These are phyloP conservation scores for Cystobasidium sp. DNA, from an alignment of 1,284 basidiomycete species.

Conservation along the genomic window DNA sequence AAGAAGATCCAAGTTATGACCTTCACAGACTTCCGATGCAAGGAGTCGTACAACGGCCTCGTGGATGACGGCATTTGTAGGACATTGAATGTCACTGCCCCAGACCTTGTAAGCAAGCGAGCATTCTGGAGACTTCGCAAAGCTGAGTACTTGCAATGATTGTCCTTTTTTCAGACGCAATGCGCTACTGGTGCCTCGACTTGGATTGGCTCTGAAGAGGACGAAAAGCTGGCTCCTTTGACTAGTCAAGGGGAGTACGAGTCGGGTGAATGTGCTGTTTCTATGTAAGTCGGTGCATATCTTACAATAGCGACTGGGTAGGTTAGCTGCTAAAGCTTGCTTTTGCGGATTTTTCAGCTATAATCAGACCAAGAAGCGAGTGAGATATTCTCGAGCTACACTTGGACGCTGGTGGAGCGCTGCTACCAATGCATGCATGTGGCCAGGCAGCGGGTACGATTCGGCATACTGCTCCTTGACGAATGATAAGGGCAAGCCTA, in stretches of 20 bases:
- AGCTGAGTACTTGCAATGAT: no score
- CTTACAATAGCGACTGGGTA: not conserved
- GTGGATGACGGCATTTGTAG: conserved; percentile 16
- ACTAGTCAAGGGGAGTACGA: conserved; percentile 8
- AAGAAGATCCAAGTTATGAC: not conserved
- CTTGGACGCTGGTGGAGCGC: conserved; percentile 20
- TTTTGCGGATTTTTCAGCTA: no score
- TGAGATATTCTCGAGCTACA: conserved; percentile 10
- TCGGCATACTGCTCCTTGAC: conserved; percentile 24
- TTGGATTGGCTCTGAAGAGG: conserved; percentile 15
- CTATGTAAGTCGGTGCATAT: no score
- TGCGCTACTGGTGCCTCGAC: conserved; percentile 1
- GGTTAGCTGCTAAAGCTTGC: no score
- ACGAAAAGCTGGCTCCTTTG: not conserved
- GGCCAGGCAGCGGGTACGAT: conserved; percentile 6
- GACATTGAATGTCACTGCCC: not conserved
- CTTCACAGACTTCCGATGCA: conserved; percentile 5
- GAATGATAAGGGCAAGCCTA: not conserved
- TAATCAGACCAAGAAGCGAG: conserved; percentile 22
- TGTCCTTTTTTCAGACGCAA: conserved; percentile 14
- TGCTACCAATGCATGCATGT: conserved; percentile 21
- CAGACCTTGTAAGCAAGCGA: conserved; percentile 5
- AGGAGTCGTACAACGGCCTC: conserved; percentile 12
- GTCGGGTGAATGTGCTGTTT: conserved; percentile 15
- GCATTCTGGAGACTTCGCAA: not conserved